Base-by-base conservation (phyloP, 805 yeast genomes). In the Starmerella cellae region DNA sequence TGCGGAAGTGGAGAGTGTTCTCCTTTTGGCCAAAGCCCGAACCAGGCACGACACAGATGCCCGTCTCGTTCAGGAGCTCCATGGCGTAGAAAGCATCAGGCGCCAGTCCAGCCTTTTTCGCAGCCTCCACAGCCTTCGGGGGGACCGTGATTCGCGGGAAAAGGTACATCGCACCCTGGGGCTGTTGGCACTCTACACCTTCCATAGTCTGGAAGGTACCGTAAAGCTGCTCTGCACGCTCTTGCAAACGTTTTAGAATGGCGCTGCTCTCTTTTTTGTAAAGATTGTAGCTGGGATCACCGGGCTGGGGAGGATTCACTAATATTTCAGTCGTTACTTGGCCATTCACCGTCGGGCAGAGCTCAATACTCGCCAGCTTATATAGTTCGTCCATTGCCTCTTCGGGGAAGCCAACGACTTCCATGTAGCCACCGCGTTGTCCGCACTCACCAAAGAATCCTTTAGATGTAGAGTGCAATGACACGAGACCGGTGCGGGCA, bases 391-490 rank as follows among this genome's bases (percentile, higher is more conserved):
- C 81, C 53, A 69, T 65, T 16, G 87, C 78, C 35, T 79, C 85
- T 3, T 67, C 68, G 13, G 71, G 66, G 63, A 91, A 82, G 1
- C 95, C 95, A 10, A 79, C 72, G 6, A 87, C 65, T 63, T 91
- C 99, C 91, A 91, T 82, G 68, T 87, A 91, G 5, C 99, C 99
- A 55, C 97, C 99, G 65, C 99, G 77, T 67, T 91, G 98, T 47
- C 99, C 99, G 71, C 99, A 91, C 65, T 91, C 99, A 49, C 98
- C 99, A 49, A 84, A 73, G 53, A 85, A 84, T 61, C 99, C 99
- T 64, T 91, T 91, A 11, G 97, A 88, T 34, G 94, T 84, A n/a
- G 97, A 85, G 62, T 91, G 97, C 53, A 91, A 67, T 1, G 97
- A 87, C 2, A 93, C 96, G 45, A 91, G 70, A 60, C 84, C 94